These are phyloP conservation scores for Colletotrichum eleusines DNA, from an alignment of 2,329 filamentous ascomycete species.

Conservation along the genomic window DNA sequence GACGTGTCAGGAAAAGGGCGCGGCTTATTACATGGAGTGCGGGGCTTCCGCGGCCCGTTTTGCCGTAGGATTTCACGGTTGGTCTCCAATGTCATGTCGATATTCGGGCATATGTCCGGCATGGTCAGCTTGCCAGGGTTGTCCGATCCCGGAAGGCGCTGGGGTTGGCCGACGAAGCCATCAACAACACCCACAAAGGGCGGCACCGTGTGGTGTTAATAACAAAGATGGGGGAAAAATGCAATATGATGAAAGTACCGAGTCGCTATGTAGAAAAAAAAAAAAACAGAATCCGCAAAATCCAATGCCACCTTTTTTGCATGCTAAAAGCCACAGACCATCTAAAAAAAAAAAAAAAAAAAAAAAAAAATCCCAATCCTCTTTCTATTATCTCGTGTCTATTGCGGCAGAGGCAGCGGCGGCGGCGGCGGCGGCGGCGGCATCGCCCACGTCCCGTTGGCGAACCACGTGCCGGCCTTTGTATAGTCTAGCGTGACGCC, in stretches of 20 bases:
- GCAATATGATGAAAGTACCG: no score
- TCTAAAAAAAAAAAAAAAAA: no score
- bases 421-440: no score
- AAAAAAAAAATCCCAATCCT: background rate
- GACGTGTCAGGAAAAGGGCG: background rate
- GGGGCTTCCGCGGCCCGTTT: background rate
- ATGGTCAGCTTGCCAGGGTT: background rate
- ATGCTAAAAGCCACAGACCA: no score
- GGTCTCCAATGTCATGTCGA: background rate
- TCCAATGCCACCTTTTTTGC: background rate
- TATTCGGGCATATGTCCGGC: no score
- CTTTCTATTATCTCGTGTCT: conserved; percentile 23
- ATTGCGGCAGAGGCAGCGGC: no score
- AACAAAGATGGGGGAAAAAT: no score
- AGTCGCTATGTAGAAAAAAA: background rate
- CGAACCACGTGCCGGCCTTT: conserved; percentile 31
- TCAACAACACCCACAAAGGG: no score
- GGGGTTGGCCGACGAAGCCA: no score
- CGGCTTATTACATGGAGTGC: background rate
- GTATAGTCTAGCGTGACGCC: conserved; percentile 36
- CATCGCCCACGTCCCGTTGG: conserved; percentile 34
- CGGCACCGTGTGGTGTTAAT: no score
- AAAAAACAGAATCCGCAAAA: no score
- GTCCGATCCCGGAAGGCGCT: background rate
- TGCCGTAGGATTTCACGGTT: no score